A percentile compares a stretch with the other conserved stretches of the same genome.
Evolutionary conservation across 2,329 filamentous ascomycete species (phyloP).

Genomic region (Atkinsonella hypoxylon): DNA sequence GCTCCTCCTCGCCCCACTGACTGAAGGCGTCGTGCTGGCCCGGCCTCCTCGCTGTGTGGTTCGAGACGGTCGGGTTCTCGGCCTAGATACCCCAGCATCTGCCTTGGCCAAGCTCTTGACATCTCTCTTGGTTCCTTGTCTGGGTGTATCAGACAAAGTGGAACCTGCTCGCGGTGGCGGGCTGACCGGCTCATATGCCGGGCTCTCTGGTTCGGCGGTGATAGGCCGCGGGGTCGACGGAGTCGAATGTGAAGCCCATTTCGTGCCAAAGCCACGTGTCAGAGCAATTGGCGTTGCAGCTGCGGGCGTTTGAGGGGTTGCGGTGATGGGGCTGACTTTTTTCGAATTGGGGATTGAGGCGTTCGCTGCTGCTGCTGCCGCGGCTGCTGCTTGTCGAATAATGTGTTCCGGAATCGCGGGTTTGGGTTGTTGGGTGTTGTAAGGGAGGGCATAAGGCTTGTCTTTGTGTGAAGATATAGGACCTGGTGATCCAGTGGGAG

Average conservation of each 20-base stretch:
- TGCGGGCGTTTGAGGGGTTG: constrained; percentile 24
- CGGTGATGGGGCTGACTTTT: constrained; percentile 18
- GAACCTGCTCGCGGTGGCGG: constrained; percentile 32
- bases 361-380: constrained; percentile 12
- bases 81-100: constrained; percentile 18
- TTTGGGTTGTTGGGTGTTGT: constrained; percentile 20
- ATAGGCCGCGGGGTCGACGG: constrained; percentile 42
- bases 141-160: constrained; percentile 22
- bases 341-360: constrained; percentile 17
- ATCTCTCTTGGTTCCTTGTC: constrained; percentile 20
- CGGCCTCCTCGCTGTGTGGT: constrained; percentile 23
- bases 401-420: constrained; percentile 30
- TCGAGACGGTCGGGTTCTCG: constrained; percentile 24
- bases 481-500: constrained; percentile 14
- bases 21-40: constrained; percentile 24
- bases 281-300: constrained; percentile 17
- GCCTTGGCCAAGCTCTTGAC: constrained; percentile 13
- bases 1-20: constrained; percentile 26
- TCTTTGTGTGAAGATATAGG: constrained; percentile 16
- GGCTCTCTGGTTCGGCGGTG: constrained; percentile 32
- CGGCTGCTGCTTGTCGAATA: constrained; percentile 24
- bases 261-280: constrained; percentile 36
- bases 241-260: constrained; percentile 45
- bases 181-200: constrained; percentile 47
- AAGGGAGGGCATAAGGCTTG: constrained; percentile 17